phyloP scores from a whole-genome alignment of 1,284 basidiomycete species.

The Serendipita sp. region DNA sequence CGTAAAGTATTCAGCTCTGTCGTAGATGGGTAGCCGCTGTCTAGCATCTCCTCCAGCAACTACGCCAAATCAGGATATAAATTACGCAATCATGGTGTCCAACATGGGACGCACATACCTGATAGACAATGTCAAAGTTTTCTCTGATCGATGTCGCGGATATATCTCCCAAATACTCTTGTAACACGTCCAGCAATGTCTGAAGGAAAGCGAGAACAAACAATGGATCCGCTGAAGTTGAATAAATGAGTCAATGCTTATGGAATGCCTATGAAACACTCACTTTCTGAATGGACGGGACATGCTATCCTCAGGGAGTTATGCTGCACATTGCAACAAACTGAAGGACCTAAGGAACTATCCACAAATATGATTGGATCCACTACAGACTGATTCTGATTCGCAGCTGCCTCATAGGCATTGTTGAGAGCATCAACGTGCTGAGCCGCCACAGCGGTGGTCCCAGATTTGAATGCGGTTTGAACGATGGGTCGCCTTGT shows the following conservation, averaged over 20 bases:
- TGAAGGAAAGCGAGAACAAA: conserved; percentile 82
- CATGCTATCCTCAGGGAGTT: conserved; percentile 63
- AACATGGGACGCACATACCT: conserved; percentile 33
- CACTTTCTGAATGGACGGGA: conserved; percentile 69
- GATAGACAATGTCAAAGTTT: conserved; percentile 92
- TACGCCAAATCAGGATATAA: conserved; percentile 21
- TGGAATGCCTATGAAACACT: conserved; percentile 18
- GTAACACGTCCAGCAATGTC: conserved; percentile 69
- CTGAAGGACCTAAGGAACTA: conserved; percentile 39
- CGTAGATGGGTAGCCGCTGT: conserved; percentile 85
- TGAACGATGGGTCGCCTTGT: conserved; percentile 75
- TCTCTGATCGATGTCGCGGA: conserved; percentile 68
- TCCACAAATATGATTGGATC: conserved; percentile 60
- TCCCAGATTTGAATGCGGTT: conserved; percentile 67
- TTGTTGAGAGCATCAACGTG: conserved; percentile 78
- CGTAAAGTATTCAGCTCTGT: conserved; percentile 86
- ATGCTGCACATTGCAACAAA: conserved; percentile 69
- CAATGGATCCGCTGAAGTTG: conserved; percentile 62
- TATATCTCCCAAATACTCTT: conserved; percentile 73
- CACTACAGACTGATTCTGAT: conserved; percentile 35
- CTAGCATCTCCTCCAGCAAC: conserved; percentile 90
- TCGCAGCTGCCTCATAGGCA: conserved; percentile 37
- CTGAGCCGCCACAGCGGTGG: conserved; percentile 66
- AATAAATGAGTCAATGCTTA: conserved; percentile 12
- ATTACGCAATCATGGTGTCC: not conserved